Conservation (phyloP, 2,329 filamentous ascomycete species). For the Xylariaceae sp. region DNA sequence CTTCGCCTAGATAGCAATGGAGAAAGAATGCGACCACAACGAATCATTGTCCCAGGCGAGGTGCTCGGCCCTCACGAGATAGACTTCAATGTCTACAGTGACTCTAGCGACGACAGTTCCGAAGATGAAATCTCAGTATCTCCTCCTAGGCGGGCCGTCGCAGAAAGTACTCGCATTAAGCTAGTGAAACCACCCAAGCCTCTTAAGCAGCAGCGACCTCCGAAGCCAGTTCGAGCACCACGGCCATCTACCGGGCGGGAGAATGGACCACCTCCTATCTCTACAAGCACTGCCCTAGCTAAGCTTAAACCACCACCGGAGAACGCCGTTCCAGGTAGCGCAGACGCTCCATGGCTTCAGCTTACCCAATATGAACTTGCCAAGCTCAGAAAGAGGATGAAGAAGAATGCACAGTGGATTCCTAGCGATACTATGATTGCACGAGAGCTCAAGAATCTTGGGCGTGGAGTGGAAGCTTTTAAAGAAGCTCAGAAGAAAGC, state of each 20-base stretch:
- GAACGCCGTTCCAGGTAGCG: constrained; percentile 63
- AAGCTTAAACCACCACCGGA: constrained; percentile 64
- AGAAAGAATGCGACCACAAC: constrained; percentile 56
- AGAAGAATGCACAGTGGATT: constrained; percentile 87
- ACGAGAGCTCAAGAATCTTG: constrained; percentile 74
- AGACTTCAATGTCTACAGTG: constrained; percentile 65
- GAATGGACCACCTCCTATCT: constrained; percentile 50
- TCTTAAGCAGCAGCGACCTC: constrained; percentile 51
- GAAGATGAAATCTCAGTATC: constrained; percentile 56
- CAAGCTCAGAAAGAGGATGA: constrained; percentile 82
- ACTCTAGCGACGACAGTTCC: constrained; percentile 60
- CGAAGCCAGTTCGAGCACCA: constrained; percentile 40
- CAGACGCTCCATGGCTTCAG: constrained; percentile 70
- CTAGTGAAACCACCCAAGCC: constrained; percentile 54
- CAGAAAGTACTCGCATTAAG: constrained; percentile 56
- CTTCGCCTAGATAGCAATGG: constrained; percentile 53
- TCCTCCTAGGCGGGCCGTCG: constrained; percentile 46
- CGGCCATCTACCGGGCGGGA: constrained; percentile 46
- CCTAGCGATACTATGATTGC: constrained; percentile 88
- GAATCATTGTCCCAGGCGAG: constrained; percentile 70
- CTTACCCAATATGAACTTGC: constrained; percentile 70
- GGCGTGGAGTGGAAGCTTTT: constrained; percentile 70
- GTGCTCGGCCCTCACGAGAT: constrained; percentile 71
- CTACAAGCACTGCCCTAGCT: constrained; percentile 49
- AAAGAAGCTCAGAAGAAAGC: constrained; percentile 68